Evolutionary conservation across 768 basidiomycete species (phyloP).

Genomic region (Pulveroboletus ravenelii): DNA sequence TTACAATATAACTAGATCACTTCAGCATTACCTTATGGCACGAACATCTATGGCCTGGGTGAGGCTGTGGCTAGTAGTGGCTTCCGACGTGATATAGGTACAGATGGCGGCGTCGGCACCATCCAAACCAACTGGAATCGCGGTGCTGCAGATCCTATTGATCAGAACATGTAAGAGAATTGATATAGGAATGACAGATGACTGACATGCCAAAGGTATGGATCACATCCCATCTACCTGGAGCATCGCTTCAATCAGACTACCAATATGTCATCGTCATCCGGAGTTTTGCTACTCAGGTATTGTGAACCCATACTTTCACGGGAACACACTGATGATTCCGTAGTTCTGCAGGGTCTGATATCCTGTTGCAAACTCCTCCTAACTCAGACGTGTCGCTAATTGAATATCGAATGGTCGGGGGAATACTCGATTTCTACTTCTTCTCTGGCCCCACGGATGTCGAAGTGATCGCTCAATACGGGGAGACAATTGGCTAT

Average conservation of each 20-base stretch:
- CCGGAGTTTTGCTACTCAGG: conserved; percentile 76
- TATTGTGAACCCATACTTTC: conserved; percentile 19
- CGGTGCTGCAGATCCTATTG: conserved; percentile 57
- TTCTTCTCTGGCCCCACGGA: conserved; percentile 58
- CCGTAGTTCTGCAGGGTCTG: conserved; percentile 59
- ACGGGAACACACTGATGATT: conserved; percentile 5
- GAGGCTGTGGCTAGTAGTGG: conserved; percentile 69
- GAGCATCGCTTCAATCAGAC: conserved; percentile 63
- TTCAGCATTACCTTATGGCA: conserved; percentile 57
- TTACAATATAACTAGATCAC: conserved; percentile 40
- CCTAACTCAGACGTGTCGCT: conserved; percentile 50
- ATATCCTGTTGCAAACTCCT: conserved; percentile 64
- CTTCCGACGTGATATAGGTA: conserved; percentile 56
- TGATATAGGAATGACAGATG: neutral
- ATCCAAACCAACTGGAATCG: conserved; percentile 68
- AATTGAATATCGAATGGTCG: conserved; percentile 68
- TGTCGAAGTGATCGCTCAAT: conserved; percentile 63
- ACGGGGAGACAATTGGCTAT: conserved; percentile 59
- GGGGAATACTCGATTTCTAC: conserved; percentile 75
- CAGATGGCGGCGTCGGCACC: conserved; percentile 46
- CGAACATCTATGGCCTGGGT: conserved; percentile 77
- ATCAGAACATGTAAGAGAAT: conserved; percentile 55
- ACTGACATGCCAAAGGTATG: conserved; percentile 43
- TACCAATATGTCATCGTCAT: conserved; percentile 51
- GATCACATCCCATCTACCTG: conserved; percentile 67